Percentiles rank a stretch among this genome's conserved stretches.
Evolutionary conservation across 805 yeast genomes (phyloP).

Genomic region (Metschnikowia similis): DNA sequence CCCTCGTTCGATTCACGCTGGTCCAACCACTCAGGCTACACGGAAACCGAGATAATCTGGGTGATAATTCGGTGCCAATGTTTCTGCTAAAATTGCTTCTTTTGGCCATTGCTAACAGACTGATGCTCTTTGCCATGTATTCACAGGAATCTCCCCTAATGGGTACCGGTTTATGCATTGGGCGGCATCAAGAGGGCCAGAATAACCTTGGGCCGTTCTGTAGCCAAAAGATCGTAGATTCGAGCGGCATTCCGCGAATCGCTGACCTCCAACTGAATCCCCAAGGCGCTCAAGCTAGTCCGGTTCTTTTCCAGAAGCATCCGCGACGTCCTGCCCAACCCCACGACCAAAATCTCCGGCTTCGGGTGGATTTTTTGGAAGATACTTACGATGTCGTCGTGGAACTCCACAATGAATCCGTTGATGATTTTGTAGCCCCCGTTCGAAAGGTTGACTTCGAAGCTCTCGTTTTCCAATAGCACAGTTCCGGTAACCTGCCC

Average conservation of each 20-base stretch:
- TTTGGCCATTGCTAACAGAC: too few relatives aligned
- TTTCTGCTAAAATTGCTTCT: too few relatives aligned
- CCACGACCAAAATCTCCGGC: slow-evolving; percentile 72
- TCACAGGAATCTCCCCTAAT: too few relatives aligned
- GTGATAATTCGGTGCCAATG: too few relatives aligned
- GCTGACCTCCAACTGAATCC: slow-evolving; percentile 67
- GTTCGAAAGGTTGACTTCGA: slow-evolving; percentile 50
- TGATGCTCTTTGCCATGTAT: too few relatives aligned
- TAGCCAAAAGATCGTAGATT: slow-evolving; percentile 69
- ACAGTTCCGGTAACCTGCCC: slow-evolving; percentile 44
- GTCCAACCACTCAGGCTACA: too few relatives aligned
- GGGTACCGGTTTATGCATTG: slow-evolving; percentile 32
- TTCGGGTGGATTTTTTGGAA: slow-evolving; percentile 62
- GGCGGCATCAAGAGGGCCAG: slow-evolving; percentile 74
- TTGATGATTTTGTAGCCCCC: slow-evolving; percentile 43
- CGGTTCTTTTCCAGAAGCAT: slow-evolving; percentile 57
- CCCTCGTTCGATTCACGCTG: too few relatives aligned
- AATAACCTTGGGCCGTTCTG: slow-evolving; percentile 73
- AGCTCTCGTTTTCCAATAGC: slow-evolving; percentile 54
- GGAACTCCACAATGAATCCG: slow-evolving; percentile 53
- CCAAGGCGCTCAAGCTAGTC: slow-evolving; percentile 47
- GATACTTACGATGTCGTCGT: slow-evolving; percentile 38
- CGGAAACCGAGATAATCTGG: too few relatives aligned
- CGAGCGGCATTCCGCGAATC: slow-evolving; percentile 62
- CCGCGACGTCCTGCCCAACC: slow-evolving; percentile 63